Evolutionary conservation across 2,329 filamentous ascomycete genomes (phyloP).

Genomic region (Botrytis paeoniae): DNA sequence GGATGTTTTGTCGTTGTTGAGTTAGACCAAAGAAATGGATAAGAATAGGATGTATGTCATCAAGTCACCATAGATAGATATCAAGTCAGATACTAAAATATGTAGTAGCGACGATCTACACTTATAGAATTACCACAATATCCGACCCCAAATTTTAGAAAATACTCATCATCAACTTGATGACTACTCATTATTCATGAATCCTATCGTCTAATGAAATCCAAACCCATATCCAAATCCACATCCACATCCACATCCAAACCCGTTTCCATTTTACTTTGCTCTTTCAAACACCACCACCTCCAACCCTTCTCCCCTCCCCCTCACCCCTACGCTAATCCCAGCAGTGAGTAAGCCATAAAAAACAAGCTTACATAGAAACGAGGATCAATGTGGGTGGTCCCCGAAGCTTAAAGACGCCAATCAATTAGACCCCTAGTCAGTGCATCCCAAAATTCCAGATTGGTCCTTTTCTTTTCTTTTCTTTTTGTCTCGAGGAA

Average conservation of each 20-base stretch:
- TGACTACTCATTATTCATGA: background rate
- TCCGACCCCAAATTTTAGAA: background rate
- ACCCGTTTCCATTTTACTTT: background rate
- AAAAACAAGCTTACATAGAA: constrained; percentile 8
- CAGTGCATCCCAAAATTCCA: constrained; percentile 13
- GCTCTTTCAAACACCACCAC: background rate
- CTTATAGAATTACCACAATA: background rate
- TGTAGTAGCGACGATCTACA: background rate
- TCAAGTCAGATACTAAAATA: background rate
- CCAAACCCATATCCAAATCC: background rate
- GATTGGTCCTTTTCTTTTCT: background rate
- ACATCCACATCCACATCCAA: background rate
- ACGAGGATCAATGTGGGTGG: constrained; percentile 9
- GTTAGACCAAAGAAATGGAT: background rate
- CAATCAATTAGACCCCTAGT: constrained; percentile 17
- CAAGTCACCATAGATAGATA: background rate
- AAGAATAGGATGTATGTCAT: background rate
- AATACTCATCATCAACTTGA: background rate
- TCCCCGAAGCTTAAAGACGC: constrained; percentile 21
- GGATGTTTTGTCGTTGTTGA: background rate
- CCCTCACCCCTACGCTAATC: background rate
- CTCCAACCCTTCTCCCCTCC: background rate
- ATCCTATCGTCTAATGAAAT: background rate
- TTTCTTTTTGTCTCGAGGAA: background rate
- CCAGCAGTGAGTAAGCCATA: constrained; percentile 7